A percentile compares a stretch with the other conserved stretches of the same genome.
Conservation (phyloP, 768 basidiomycete genomes). For the Rhizopogon rudus region DNA sequence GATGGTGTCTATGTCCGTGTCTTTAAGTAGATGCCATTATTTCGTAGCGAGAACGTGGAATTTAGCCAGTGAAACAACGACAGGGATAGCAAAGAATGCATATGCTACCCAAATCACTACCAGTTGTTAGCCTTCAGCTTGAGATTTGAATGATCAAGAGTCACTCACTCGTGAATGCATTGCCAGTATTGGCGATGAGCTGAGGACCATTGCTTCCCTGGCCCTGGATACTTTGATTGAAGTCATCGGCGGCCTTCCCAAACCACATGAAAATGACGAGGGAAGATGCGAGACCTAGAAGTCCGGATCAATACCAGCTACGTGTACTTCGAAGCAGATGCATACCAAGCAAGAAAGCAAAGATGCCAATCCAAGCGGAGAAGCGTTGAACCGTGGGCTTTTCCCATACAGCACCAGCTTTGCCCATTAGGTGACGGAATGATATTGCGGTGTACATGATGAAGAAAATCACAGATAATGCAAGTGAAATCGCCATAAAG, state of each 20-base stretch:
- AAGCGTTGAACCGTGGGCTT: constrained; percentile 51
- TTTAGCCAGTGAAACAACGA: constrained; percentile 65
- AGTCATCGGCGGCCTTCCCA: constrained; percentile 73
- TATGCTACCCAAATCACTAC: constrained; percentile 79
- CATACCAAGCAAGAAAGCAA: constrained; percentile 71
- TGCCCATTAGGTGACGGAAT: constrained; percentile 60
- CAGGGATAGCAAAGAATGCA: constrained; percentile 66
- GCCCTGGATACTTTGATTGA: constrained; percentile 56
- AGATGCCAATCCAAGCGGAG: constrained; percentile 71
- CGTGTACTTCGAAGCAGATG: constrained; percentile 1
- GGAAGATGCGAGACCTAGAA: constrained; percentile 60
- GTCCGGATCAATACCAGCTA: not conserved
- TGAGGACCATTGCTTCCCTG: constrained; percentile 51
- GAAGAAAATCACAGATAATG: constrained; percentile 57
- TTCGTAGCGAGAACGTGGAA: constrained; percentile 51
- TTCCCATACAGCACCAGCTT: constrained; percentile 43
- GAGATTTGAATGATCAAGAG: not conserved
- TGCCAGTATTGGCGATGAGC: constrained; percentile 58
- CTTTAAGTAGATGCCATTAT: constrained; percentile 18
- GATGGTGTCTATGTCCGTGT: not conserved
- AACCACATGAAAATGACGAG: constrained; percentile 77
- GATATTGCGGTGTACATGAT: constrained; percentile 60
- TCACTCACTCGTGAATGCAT: constrained; percentile 69
- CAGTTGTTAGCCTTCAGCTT: constrained; percentile 1
- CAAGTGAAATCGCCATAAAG: constrained; percentile 59